phyloP scores from a whole-genome alignment of 2,329 filamentous ascomycete species.

The Achaetomium macrosporum region DNA sequence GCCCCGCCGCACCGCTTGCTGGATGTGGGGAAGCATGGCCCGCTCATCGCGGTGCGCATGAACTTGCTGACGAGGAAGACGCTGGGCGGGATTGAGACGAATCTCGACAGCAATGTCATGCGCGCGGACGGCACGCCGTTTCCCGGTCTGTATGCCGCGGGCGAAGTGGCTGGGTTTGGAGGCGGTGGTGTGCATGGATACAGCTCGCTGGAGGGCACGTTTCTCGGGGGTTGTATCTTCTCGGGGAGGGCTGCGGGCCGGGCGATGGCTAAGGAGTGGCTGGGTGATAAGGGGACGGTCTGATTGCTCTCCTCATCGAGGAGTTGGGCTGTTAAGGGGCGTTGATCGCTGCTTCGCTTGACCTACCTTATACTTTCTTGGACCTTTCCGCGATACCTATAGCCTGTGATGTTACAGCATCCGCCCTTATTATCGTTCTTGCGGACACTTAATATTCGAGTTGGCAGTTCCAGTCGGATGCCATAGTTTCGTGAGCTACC shows the following conservation, averaged over 20 bases:
- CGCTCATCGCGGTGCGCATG: constrained; percentile 55
- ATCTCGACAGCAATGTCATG: constrained; percentile 52
- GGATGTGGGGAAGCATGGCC: constrained; percentile 48
- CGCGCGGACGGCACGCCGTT: constrained; percentile 43
- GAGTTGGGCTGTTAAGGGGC: background rate
- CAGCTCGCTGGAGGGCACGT: constrained; percentile 56
- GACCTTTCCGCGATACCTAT: background rate
- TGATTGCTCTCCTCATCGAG: background rate
- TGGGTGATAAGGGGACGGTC: background rate
- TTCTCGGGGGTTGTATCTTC: constrained; percentile 58
- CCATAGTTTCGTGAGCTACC: too few relatives aligned
- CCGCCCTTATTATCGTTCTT: too few relatives aligned
- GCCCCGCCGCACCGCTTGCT: constrained; percentile 49
- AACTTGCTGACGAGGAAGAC: constrained; percentile 58
- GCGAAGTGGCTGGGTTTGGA: constrained; percentile 56
- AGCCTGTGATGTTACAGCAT: too few relatives aligned
- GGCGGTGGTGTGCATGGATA: constrained; percentile 59
- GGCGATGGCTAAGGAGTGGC: constrained; percentile 45
- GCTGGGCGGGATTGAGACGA: constrained; percentile 54
- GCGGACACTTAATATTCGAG: too few relatives aligned
- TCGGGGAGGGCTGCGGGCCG: constrained; percentile 52
- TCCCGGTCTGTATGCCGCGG: constrained; percentile 53
- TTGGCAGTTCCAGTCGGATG: too few relatives aligned
- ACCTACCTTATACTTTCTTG: too few relatives aligned
- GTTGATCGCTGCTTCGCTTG: too few relatives aligned